Evolutionary conservation across 148 eudicot species (phyloP).

Genomic region (Silene latifolia): DNA sequence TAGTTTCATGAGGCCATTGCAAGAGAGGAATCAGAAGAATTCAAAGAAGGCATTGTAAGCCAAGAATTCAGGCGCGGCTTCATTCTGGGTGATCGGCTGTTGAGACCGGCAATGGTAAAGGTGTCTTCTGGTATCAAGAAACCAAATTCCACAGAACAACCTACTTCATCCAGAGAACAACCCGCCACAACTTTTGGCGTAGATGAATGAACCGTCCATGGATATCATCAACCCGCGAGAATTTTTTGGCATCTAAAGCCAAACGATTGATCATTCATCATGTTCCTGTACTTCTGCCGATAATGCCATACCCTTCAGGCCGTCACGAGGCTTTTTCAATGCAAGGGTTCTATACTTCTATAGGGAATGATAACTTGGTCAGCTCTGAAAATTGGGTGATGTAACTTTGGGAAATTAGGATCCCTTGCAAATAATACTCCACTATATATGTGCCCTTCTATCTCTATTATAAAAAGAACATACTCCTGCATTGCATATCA

Average conservation of each 20-base stretch:
- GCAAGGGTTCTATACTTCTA: neutral
- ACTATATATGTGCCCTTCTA: too few species aligned
- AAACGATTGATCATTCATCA: slow-evolving; percentile 7
- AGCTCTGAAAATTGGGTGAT: neutral
- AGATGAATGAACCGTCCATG: slow-evolving; percentile 28
- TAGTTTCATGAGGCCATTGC: slow-evolving; percentile 90
- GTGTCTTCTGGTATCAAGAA: slow-evolving; percentile 73
- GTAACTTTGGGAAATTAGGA: too few species aligned
- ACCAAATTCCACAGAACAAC: slow-evolving; percentile 28
- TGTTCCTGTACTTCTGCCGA: neutral
- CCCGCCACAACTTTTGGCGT: slow-evolving; percentile 39
- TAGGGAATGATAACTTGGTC: neutral
- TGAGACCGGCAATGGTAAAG: slow-evolving; percentile 90
- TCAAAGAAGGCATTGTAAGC: slow-evolving; percentile 66
- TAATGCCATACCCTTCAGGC: neutral
- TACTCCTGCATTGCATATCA: too few species aligned
- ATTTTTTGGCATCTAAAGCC: slow-evolving; percentile 1
- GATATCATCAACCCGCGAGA: neutral
- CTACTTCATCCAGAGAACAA: slow-evolving; percentile 30
- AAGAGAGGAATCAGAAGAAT: slow-evolving; percentile 77
- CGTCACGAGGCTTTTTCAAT: neutral
- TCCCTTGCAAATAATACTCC: too few species aligned
- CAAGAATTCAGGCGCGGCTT: slow-evolving; percentile 86
- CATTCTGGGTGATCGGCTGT: slow-evolving; percentile 62
- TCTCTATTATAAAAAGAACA: too few species aligned